These are phyloP conservation scores for Amanita inopinata DNA, from an alignment of 768 basidiomycete species.

Conservation along the genomic window DNA sequence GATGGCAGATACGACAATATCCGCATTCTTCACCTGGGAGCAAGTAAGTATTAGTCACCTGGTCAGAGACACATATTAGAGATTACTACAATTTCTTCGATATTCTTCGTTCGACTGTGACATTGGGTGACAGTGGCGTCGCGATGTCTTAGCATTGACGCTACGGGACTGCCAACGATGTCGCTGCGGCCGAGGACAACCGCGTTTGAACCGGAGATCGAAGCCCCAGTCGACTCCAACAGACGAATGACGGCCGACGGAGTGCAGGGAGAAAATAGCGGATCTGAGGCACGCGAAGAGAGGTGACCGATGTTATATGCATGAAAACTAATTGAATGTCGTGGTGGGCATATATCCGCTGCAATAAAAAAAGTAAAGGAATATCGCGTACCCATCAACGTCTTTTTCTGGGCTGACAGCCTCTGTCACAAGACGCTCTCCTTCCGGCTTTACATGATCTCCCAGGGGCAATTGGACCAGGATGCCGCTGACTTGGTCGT, in stretches of 20 bases:
- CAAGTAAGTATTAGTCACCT: neutral
- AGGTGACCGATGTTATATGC: slow-evolving; percentile 97
- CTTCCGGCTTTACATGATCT: slow-evolving; percentile 68
- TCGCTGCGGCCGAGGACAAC: slow-evolving; percentile 96
- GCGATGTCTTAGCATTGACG: slow-evolving; percentile 77
- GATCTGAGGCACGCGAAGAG: slow-evolving; percentile 79
- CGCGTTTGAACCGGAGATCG: slow-evolving; percentile 68
- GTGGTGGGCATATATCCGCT: neutral
- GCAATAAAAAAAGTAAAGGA: neutral
- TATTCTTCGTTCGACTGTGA: slow-evolving; percentile 81
- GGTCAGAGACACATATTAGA: neutral
- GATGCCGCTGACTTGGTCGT: slow-evolving; percentile 77
- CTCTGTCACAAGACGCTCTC: slow-evolving; percentile 89
- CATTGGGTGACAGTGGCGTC: slow-evolving; percentile 98
- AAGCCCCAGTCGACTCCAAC: slow-evolving; percentile 76
- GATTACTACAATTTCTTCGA: slow-evolving; percentile 62
- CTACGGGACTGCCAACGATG: slow-evolving; percentile 95
- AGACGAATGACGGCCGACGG: slow-evolving; percentile 88
- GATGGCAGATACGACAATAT: slow-evolving; percentile 95
- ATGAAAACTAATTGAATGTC: slow-evolving; percentile 75
- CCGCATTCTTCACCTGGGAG: slow-evolving; percentile 69
- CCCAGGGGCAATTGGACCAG: slow-evolving; percentile 94
- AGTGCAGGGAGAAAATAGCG: slow-evolving; percentile 92
- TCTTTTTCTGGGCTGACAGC: slow-evolving; percentile 91
- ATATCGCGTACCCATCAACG: slow-evolving; percentile 73